A percentile compares a stretch with the other conserved stretches of the same genome.
phyloP scores from a whole-genome alignment of 345 rosid species.

The Populus ilicifolia region DNA sequence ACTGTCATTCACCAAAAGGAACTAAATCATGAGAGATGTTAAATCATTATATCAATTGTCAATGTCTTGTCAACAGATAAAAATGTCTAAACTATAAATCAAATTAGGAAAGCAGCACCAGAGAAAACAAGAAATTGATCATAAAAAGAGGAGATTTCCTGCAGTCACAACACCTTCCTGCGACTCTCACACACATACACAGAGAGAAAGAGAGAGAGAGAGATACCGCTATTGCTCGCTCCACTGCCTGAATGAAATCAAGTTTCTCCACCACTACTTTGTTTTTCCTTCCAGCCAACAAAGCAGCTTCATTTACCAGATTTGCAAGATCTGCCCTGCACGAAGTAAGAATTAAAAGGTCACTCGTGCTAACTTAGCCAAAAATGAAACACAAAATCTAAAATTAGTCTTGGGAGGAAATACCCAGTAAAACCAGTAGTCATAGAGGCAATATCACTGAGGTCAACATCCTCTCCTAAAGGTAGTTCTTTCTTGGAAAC shows the following conservation, averaged over 20 bases:
- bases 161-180: not conserved
- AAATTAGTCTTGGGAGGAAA: slow-evolving; percentile 4
- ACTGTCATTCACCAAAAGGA: not conserved
- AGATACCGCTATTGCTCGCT: slow-evolving; percentile 85
- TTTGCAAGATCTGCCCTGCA: slow-evolving; percentile 97
- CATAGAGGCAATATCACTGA: slow-evolving; percentile 80
- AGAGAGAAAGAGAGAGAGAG: not conserved
- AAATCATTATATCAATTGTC: not conserved
- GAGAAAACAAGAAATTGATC: not conserved
- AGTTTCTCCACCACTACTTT: slow-evolving; percentile 67
- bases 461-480: slow-evolving; percentile 66
- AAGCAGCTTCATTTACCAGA: slow-evolving; percentile 96
- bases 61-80: not conserved
- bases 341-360: slow-evolving; percentile 13
- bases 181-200: not conserved
- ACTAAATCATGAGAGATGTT: not conserved
- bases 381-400: slow-evolving; percentile 1
- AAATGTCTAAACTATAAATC: not conserved
- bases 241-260: slow-evolving; percentile 95
- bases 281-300: slow-evolving; percentile 86
- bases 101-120: not conserved
- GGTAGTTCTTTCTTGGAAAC: slow-evolving; percentile 82
- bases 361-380: not conserved
- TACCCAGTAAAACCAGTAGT: slow-evolving; percentile 80
- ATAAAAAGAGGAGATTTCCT: not conserved